Percentiles rank a stretch among this genome's conserved stretches.
Evolutionary conservation across 805 yeast genomes (phyloP).

Genomic region (Metschnikowia lochheadii): DNA sequence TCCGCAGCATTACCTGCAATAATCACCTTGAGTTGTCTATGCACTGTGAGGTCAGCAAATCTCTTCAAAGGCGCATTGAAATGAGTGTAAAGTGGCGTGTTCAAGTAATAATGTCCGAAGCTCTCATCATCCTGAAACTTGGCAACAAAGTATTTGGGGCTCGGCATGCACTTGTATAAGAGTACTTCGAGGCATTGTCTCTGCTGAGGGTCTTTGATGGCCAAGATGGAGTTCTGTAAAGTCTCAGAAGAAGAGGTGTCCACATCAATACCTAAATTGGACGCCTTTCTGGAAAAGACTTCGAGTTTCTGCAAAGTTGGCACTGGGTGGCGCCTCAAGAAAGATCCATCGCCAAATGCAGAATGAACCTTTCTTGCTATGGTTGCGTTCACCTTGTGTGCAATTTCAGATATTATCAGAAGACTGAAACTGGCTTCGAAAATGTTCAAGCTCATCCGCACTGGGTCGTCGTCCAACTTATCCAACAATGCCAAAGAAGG

Average conservation of each 20-base stretch:
- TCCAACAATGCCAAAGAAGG: slow-evolving; percentile 65
- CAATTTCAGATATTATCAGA: slow-evolving; percentile 66
- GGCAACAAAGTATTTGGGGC: slow-evolving; percentile 85
- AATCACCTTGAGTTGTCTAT: slow-evolving; percentile 78
- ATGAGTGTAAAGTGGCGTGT: slow-evolving; percentile 84
- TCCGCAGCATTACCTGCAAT: slow-evolving; percentile 42
- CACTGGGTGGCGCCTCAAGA: slow-evolving; percentile 81
- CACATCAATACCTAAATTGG: slow-evolving; percentile 59
- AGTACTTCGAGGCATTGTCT: slow-evolving; percentile 76
- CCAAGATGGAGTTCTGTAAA: slow-evolving; percentile 65
- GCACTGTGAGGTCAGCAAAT: slow-evolving; percentile 89
- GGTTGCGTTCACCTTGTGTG: slow-evolving; percentile 75
- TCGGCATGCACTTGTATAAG: slow-evolving; percentile 72
- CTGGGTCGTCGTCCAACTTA: slow-evolving; percentile 82
- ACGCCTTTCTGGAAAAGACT: slow-evolving; percentile 67
- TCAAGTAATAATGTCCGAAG: slow-evolving; percentile 75
- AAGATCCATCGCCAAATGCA: slow-evolving; percentile 71
- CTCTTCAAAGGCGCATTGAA: slow-evolving; percentile 90
- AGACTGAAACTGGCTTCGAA: slow-evolving; percentile 58
- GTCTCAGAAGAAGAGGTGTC: slow-evolving; percentile 73
- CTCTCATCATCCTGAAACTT: slow-evolving; percentile 80
- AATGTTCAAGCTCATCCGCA: slow-evolving; percentile 65
- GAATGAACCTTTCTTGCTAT: slow-evolving; percentile 79
- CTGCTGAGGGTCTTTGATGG: slow-evolving; percentile 55
- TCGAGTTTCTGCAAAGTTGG: slow-evolving; percentile 82